phyloP scores from a whole-genome alignment of 768 basidiomycete species.

The Cantharellus cinnabarinus region DNA sequence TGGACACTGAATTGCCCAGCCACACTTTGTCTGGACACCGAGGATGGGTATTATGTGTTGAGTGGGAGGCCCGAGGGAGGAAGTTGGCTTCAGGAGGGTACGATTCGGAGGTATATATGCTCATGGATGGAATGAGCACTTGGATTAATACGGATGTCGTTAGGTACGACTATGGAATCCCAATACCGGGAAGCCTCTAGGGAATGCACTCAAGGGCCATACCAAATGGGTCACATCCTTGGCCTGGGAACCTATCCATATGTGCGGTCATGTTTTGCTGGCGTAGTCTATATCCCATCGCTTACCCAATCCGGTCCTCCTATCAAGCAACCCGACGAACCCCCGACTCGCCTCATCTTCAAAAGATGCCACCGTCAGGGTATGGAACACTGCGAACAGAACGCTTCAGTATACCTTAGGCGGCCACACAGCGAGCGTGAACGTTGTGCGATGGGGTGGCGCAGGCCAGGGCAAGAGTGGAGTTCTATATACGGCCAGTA shows the following conservation, averaged over 20 bases:
- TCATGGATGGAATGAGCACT: neutral
- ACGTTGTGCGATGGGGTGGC: constrained; percentile 92
- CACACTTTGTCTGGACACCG: constrained; percentile 73
- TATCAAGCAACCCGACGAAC: constrained; percentile 43
- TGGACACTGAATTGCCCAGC: constrained; percentile 80
- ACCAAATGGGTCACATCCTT: constrained; percentile 92
- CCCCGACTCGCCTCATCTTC: constrained; percentile 88
- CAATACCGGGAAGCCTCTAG: constrained; percentile 69
- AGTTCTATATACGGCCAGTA: constrained; percentile 84
- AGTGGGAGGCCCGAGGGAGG: constrained; percentile 89
- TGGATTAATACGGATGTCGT: neutral
- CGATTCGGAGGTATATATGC: constrained; percentile 59
- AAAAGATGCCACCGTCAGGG: constrained; percentile 88
- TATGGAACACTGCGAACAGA: constrained; percentile 67
- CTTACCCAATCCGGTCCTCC: neutral
- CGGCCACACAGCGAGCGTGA: constrained; percentile 85
- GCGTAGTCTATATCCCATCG: constrained; percentile 5
- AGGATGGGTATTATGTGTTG: constrained; percentile 93
- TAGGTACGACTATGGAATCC: constrained; percentile 84
- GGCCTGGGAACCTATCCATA: constrained; percentile 89
- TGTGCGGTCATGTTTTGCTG: constrained; percentile 28
- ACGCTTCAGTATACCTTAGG: constrained; percentile 67
- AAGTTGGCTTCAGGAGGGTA: constrained; percentile 85
- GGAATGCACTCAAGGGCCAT: constrained; percentile 81
- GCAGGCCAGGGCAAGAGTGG: constrained; percentile 43